A percentile compares a stretch with the other conserved stretches of the same genome.
phyloP scores from a whole-genome alignment of 2,329 filamentous ascomycete genomes.

The Calcarisporium arbuscula region DNA sequence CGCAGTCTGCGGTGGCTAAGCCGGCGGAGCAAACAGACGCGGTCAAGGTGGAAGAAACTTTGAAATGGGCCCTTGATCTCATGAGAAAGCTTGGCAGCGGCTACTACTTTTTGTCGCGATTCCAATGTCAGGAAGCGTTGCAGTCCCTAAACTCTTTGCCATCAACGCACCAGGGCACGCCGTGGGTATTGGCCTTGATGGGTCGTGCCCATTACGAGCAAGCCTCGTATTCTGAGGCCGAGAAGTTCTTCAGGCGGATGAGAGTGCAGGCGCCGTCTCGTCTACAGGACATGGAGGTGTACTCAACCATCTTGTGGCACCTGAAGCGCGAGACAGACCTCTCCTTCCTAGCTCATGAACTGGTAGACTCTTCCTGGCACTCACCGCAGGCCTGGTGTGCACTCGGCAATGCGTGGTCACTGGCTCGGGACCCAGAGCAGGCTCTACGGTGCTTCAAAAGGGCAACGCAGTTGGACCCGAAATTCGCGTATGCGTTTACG shows the following conservation, averaged over 20 bases:
- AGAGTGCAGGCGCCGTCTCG: conserved; percentile 74
- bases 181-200: conserved; percentile 88
- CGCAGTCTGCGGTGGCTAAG: conserved; percentile 32
- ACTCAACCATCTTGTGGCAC: conserved; percentile 98
- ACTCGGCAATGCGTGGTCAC: conserved; percentile 88
- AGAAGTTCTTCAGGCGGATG: conserved; percentile 76
- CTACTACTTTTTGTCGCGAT: conserved; percentile 72
- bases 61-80: conserved; percentile 72
- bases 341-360: conserved; percentile 84
- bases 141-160: conserved; percentile 67
- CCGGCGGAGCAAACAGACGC: conserved; percentile 45
- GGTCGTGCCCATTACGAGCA: conserved; percentile 90
- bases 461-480: conserved; percentile 82
- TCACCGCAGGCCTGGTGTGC: conserved; percentile 96
- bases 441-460: conserved; percentile 91
- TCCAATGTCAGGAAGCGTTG: conserved; percentile 71
- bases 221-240: conserved; percentile 76
- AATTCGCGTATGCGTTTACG: conserved; percentile 93
- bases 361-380: conserved; percentile 79
- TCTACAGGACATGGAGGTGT: conserved; percentile 94
- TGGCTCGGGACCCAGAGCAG: conserved; percentile 88
- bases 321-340: conserved; percentile 87
- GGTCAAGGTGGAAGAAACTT: conserved; percentile 64
- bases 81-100: conserved; percentile 76
- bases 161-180: conserved; percentile 73